phyloP scores from a whole-genome alignment of 2,329 filamentous ascomycete genomes.

The Magnaporthiopsis incrustans region DNA sequence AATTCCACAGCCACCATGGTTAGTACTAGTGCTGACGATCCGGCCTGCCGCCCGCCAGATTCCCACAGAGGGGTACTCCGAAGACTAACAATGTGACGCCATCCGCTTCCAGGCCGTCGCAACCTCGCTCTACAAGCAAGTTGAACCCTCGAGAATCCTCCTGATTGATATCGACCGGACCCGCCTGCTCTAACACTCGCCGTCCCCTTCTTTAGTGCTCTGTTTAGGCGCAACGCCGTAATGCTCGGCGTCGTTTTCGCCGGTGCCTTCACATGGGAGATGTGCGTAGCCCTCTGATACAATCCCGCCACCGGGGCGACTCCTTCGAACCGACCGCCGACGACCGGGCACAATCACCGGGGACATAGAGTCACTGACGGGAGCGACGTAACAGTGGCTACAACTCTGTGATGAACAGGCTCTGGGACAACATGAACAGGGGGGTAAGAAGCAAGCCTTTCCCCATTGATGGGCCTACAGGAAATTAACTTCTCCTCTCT shows the following conservation, averaged over 20 bases:
- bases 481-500: neutral
- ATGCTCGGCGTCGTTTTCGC: conserved; percentile 85
- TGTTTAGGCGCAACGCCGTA: conserved; percentile 80
- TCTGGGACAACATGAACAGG: conserved; percentile 88
- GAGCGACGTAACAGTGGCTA: conserved; percentile 55
- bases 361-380: neutral
- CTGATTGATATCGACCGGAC: neutral
- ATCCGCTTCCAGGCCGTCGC: neutral
- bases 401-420: conserved; percentile 69
- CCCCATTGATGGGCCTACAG: neutral
- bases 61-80: neutral
- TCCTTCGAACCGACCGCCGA: neutral
- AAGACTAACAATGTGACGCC: neutral
- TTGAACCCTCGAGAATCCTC: conserved; percentile 15
- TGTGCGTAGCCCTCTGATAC: conserved; percentile 52
- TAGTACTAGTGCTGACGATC: neutral
- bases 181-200: conserved; percentile 9
- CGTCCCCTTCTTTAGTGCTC: conserved; percentile 45
- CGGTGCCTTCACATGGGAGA: conserved; percentile 82
- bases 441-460: conserved; percentile 59
- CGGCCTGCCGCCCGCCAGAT: neutral
- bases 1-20: neutral
- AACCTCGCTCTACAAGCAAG: conserved; percentile 51
- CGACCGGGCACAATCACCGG: too few relatives aligned
- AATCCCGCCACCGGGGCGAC: too few relatives aligned